Conservation (phyloP, 2,329 filamentous ascomycete species). For the Fusarium sambucinum region DNA sequence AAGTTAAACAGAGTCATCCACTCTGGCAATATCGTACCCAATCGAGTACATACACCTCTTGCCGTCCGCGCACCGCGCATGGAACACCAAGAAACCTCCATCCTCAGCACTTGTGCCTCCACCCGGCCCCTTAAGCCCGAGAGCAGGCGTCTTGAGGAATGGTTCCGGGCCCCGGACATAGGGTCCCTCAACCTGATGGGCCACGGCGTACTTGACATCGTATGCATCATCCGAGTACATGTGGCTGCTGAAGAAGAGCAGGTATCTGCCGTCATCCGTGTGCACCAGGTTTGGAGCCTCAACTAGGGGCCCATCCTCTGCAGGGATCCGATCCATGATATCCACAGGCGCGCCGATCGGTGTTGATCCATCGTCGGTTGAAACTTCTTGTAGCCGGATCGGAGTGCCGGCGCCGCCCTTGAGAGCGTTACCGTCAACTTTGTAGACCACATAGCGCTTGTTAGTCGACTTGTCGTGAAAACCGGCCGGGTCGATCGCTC, state of each 20-base stretch:
- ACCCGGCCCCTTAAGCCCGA: conserved; percentile 56
- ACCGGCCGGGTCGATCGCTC: conserved; percentile 72
- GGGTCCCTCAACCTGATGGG: conserved; percentile 54
- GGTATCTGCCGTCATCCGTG: conserved; percentile 63
- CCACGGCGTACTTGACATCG: conserved; percentile 70
- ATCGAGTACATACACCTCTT: conserved; percentile 55
- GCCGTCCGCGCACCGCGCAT: conserved; percentile 51
- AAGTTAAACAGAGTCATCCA: not conserved
- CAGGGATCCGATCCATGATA: conserved; percentile 59
- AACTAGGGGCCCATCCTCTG: conserved; percentile 65
- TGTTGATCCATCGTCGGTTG: conserved; percentile 63
- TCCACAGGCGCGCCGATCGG: conserved; percentile 62
- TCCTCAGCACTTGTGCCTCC: conserved; percentile 54
- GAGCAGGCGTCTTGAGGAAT: conserved; percentile 54
- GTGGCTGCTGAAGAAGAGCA: conserved; percentile 72
- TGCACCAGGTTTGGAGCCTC: conserved; percentile 70
- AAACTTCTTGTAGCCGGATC: conserved; percentile 67
- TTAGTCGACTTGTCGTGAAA: conserved; percentile 67
- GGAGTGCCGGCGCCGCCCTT: conserved; percentile 62
- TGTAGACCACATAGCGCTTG: conserved; percentile 71
- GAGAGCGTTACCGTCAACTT: conserved; percentile 73
- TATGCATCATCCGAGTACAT: conserved; percentile 68
- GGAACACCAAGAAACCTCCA: conserved; percentile 53
- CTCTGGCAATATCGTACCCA: conserved; percentile 36
- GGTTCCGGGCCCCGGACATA: conserved; percentile 51